Conservation (phyloP, 192 early-diverging fungal species). For the Neocallimastix lanati region DNA sequence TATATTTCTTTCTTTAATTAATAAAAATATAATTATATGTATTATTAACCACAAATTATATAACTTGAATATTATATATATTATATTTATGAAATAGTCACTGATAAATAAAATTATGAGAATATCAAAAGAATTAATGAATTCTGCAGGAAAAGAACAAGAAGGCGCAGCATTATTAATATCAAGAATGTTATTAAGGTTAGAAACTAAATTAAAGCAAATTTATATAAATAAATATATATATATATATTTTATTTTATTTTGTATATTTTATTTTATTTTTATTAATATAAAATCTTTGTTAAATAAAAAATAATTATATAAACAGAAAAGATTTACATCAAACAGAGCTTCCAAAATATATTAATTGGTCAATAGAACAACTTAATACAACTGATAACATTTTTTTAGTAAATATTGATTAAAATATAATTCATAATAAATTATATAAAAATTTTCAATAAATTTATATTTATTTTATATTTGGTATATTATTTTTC, state of each 20-base stretch:
- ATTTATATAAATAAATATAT: too few relatives aligned
- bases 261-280: not conserved
- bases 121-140: slow-evolving; percentile 44
- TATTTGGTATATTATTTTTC: not conserved
- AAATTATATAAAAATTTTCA: too few relatives aligned
- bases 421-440: not conserved
- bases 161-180: slow-evolving; percentile 71
- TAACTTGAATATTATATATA: not conserved
- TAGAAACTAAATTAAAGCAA: not conserved
- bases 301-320: not conserved
- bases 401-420: slow-evolving; percentile 25
- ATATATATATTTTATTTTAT: too few relatives aligned
- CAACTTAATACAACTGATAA: slow-evolving; percentile 11
- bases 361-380: slow-evolving; percentile 33
- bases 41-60: slow-evolving; percentile 1
- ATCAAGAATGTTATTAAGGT: slow-evolving; percentile 62
- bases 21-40: not conserved
- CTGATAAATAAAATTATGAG: slow-evolving; percentile 53
- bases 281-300: not conserved
- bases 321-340: not conserved
- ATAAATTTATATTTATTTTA: slow-evolving; percentile 1
- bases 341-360: not conserved
- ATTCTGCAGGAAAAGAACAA: slow-evolving; percentile 63
- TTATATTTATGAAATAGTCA: slow-evolving; percentile 13
- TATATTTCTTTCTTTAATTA: too few relatives aligned